Evolutionary conservation across 1,139 yeast species (phyloP).

Genomic region (Saccharomyces hybrid): DNA sequence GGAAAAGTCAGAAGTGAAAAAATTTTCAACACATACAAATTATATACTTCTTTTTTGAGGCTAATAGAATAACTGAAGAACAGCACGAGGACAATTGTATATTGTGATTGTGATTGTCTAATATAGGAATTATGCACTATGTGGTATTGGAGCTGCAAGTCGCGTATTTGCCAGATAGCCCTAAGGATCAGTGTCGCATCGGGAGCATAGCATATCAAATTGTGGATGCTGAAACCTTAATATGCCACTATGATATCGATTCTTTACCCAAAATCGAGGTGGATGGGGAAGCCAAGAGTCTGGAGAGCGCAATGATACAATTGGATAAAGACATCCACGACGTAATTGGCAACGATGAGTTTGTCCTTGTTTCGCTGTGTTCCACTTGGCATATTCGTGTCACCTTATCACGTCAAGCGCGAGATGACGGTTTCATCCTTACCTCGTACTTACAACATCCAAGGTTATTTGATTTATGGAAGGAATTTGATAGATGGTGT

Average conservation of each 20-base stretch:
- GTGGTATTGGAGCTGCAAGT: conserved; percentile 28
- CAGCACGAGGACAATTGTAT: background rate
- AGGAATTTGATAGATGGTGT: conserved; percentile 70
- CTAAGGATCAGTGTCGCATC: conserved; percentile 27
- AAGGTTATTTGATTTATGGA: conserved; percentile 64
- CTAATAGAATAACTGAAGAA: background rate
- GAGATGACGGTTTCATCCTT: conserved; percentile 63
- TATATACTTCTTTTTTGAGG: background rate
- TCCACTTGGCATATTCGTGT: conserved; percentile 64
- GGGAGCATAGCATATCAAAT: conserved; percentile 21
- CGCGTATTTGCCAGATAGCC: conserved; percentile 22
- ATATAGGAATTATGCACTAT: conserved; percentile 18
- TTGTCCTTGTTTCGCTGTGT: conserved; percentile 61
- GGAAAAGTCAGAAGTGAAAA: background rate
- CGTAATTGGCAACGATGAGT: conserved; percentile 38
- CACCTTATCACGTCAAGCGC: conserved; percentile 71
- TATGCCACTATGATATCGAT: conserved; percentile 3
- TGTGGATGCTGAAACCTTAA: conserved; percentile 18
- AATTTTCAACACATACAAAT: background rate
- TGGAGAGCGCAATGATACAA: conserved; percentile 2
- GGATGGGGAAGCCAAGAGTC: background rate
- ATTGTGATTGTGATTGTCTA: conserved; percentile 1
- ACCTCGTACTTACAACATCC: conserved; percentile 77
- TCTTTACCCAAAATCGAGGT: background rate
- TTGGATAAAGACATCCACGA: conserved; percentile 8